These are phyloP conservation scores for Petrea volubilis DNA, from an alignment of 257 asterid species.

Conservation along the genomic window DNA sequence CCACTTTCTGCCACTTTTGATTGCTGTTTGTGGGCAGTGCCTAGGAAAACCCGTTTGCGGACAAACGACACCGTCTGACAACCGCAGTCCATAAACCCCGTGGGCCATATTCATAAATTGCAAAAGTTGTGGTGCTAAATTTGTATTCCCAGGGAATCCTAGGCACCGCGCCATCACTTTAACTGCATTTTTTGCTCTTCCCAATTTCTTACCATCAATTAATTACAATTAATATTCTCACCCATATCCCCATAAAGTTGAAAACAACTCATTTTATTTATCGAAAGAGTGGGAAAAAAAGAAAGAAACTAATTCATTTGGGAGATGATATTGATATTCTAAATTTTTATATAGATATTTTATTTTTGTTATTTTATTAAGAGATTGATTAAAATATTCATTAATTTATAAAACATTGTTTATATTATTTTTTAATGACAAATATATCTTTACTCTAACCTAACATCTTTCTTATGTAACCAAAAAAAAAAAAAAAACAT, in stretches of 20 bases:
- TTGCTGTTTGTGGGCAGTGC: slow-evolving; percentile 5
- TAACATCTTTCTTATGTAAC: no score
- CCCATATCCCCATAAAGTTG: background rate
- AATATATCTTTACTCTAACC: no score
- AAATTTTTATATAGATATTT: no score
- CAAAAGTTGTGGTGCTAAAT: slow-evolving; percentile 9
- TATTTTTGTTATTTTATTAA: no score
- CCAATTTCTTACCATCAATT: slow-evolving; percentile 21
- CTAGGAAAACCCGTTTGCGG: slow-evolving; percentile 6
- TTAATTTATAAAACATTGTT: no score
- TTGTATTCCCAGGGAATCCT: slow-evolving; percentile 21
- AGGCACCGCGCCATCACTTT: slow-evolving; percentile 25
- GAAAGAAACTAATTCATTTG: no score
- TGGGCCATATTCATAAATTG: slow-evolving; percentile 21
- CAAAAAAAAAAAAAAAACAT: no score
- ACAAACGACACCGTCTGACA: slow-evolving; percentile 35
- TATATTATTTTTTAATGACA: no score
- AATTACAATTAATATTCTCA: slow-evolving; percentile 21
- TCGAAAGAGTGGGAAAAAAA: no score
- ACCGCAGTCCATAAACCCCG: slow-evolving; percentile 20
- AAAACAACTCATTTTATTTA: background rate
- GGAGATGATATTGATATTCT: no score
- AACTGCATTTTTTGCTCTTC: slow-evolving; percentile 19
- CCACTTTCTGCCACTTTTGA: background rate
- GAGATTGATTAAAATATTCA: no score